Evolutionary conservation across 2,329 filamentous ascomycete genomes (phyloP), one percentile per base, ranked within the genome.

Genomic region (Septoria petroselini): DNA sequence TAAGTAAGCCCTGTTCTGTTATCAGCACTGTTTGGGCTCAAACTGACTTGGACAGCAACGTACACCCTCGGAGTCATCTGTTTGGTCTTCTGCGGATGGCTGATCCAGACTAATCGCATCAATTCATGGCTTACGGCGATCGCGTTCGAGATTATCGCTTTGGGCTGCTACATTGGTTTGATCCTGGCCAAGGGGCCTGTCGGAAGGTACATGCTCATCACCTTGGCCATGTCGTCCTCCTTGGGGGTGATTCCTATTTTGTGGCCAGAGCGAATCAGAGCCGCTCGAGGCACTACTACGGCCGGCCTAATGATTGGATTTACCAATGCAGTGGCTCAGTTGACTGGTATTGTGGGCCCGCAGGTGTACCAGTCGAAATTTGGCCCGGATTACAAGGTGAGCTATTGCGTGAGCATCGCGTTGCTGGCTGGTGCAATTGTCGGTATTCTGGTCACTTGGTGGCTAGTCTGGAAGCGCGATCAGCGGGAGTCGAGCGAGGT

Each of bases 181-280:
- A 68, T 73, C 45, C 68, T 65, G 1, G 62, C 71, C 31, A 61
- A 65, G 19, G 60, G 66, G 11, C 58, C 52, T 3, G 31, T 69
- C 1, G 70, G 65, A 0, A 71, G 70, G 41, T 70, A 73, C 49
- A 56, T 72, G 9, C 68, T 72, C 38, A 65, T 71, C n/a, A 70
- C 67, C 49, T 60, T 72, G 18, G 70, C 70, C 3, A 70, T 68
- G 2, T 66, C 70, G 0, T 70, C 66, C 4, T 68, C 68, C 0
- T 66, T 68, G 21, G 68, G 65, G 6, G 70, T 72, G 48, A 69
- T 69, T 48, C 65, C 70, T 1, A 67, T 72, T 37, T 59, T 72
- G 6, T 72, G 68, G 69, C 70, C 69, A 6, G 70, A 72, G 43
- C 62, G 69, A 4, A 71, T 73, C 29, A 62, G 69, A 18, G 69